Evolutionary conservation across 208 protist species (phyloP), one percentile per base, ranked within the genome.

Genomic region (Wallacemonas sp.): DNA sequence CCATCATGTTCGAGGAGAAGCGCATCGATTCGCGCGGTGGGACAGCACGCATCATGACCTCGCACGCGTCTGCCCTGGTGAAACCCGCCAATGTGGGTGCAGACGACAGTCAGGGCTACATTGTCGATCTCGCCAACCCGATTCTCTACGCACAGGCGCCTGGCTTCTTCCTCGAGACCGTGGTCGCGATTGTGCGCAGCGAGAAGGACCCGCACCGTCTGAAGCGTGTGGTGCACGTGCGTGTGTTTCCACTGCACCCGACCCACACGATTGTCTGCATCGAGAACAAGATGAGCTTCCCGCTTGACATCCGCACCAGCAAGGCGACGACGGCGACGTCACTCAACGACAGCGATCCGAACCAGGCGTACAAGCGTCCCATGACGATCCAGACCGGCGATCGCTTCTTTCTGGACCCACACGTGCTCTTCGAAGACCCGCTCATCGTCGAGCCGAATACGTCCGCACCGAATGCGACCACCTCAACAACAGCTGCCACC

Each of bases 211-310:
- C 64, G 21, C 70, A 75, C n/a, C 68, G 65, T 23, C 64, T 92
- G 55, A 71, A 72, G 21, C 83, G 89, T 48, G 69, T 76, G 12
- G 76, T 95, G 24, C 64, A 57, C 6, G 74, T 95, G 32, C 73
- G 47, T n/a, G 76, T 83, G 17, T 87, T 81, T 49, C 89, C 89
- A 3, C 72, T 95, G 38, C 89, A 95, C 64, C 11, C 16, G 16
- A 83, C 74, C 23, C 63, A 65, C 52, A 80, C 81, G 26, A 77
- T 95, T 39, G 84, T 95, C 55, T 92, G 81, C 61, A n/a, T 92
- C 1, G 79, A 91, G 70, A 95, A 95, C 68, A 77, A 80, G 2
- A 58, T 91, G 41, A 72, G 75, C 43, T 79, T 68, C 43, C 36
- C 69, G 34, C 60, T 95, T 11, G 44, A 49, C n/a, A 52, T 67